phyloP scores from a whole-genome alignment of 768 basidiomycete genomes.

The Macrolepiota fuliginosa region DNA sequence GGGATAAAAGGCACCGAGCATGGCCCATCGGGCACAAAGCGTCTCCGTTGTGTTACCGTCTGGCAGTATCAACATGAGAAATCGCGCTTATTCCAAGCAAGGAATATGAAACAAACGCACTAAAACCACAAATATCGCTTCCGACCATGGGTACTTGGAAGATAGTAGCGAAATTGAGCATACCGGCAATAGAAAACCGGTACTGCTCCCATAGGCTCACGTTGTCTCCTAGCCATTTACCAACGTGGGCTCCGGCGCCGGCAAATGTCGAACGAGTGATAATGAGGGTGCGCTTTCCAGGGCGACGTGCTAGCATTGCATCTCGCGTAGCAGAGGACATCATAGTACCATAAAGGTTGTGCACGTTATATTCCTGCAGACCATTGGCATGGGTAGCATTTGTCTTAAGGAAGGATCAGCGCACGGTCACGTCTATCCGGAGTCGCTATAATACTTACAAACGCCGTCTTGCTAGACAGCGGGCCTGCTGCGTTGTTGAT shows the following conservation, averaged over 20 bases:
- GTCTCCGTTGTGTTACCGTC: conserved; percentile 63
- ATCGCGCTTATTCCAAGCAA: not conserved
- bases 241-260: conserved; percentile 61
- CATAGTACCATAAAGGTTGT: conserved; percentile 71
- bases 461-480: conserved; percentile 54
- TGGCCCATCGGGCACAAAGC: conserved; percentile 75
- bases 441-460: conserved; percentile 31
- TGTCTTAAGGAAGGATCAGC: conserved; percentile 24
- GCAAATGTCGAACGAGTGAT: conserved; percentile 76
- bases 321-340: conserved; percentile 62
- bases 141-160: conserved; percentile 78
- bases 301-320: conserved; percentile 64
- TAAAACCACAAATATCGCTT: conserved; percentile 69
- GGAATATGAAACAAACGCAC: conserved; percentile 28
- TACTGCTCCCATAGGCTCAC: conserved; percentile 59
- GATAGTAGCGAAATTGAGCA: conserved; percentile 60
- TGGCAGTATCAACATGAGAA: conserved; percentile 16
- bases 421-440: not conserved
- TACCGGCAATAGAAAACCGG: conserved; percentile 56
- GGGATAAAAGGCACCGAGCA: conserved; percentile 73
- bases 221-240: conserved; percentile 76
- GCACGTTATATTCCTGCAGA: conserved; percentile 56
- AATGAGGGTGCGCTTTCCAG: conserved; percentile 57
- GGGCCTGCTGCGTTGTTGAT: conserved; percentile 57
- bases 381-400: conserved; percentile 55